Evolutionary conservation across 2,329 filamentous ascomycete species (phyloP).

Genomic region (Phoma sp.): DNA sequence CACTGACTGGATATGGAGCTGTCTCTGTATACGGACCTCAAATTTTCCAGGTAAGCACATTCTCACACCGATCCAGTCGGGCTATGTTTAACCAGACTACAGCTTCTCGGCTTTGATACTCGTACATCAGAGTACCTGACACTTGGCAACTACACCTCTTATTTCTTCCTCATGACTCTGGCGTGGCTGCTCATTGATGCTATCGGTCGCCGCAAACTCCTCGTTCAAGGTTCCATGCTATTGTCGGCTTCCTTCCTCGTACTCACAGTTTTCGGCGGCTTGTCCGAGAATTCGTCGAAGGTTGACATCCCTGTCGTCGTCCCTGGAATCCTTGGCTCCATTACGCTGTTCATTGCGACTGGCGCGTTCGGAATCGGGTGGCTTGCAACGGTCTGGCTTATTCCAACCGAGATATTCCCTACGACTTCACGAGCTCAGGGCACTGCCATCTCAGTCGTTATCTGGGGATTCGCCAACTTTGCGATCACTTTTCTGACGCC

Average conservation of each 20-base stretch:
- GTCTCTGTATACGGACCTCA: constrained; percentile 69
- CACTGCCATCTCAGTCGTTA: constrained; percentile 60
- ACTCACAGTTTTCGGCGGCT: constrained; percentile 59
- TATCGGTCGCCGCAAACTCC: constrained; percentile 60
- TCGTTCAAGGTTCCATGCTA: constrained; percentile 60
- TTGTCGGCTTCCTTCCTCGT: constrained; percentile 59
- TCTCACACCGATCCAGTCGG: not conserved
- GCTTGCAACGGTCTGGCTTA: constrained; percentile 66
- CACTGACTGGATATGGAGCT: constrained; percentile 64
- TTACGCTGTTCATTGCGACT: constrained; percentile 63
- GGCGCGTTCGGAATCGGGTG: constrained; percentile 67
- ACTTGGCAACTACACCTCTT: constrained; percentile 66
- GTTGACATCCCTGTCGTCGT: constrained; percentile 50
- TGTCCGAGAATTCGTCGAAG: constrained; percentile 51
- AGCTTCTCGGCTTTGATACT: constrained; percentile 64
- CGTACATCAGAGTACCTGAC: constrained; percentile 62
- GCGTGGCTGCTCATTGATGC: constrained; percentile 66
- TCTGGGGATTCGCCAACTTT: constrained; percentile 66
- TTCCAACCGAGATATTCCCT: constrained; percentile 65
- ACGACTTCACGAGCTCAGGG: constrained; percentile 62
- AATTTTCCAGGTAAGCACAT: constrained; percentile 59
- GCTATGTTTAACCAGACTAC: constrained; percentile 17
- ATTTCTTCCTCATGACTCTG: constrained; percentile 66
- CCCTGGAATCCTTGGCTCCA: constrained; percentile 58
- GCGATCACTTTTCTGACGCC: constrained; percentile 64